A percentile compares a stretch with the other conserved stretches of the same genome.
Conservation (phyloP, 2,329 filamentous ascomycete genomes). For the Stachybotrys elegans region DNA sequence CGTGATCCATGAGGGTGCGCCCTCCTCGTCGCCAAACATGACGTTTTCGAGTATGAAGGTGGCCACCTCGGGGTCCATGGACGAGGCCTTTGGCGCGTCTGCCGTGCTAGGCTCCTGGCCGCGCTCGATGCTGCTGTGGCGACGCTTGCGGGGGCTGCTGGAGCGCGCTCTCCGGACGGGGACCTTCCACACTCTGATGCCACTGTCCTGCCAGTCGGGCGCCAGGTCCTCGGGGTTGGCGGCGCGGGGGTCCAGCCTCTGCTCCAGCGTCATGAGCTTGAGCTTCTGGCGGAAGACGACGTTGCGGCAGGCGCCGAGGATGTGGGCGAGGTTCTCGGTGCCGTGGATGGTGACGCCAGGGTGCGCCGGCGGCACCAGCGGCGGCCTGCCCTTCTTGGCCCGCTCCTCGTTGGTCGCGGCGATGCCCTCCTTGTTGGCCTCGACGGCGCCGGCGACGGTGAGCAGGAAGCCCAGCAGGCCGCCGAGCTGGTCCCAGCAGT, state of each 20-base stretch:
- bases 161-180: conserved; percentile 35
- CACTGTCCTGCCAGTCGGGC: conserved; percentile 71
- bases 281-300: conserved; percentile 86
- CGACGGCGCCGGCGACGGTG: conserved; percentile 61
- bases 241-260: conserved; percentile 39
- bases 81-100: conserved; percentile 9
- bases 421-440: conserved; percentile 35
- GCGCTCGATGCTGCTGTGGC: conserved; percentile 14
- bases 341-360: conserved; percentile 65
- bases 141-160: conserved; percentile 29
- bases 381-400: conserved; percentile 30
- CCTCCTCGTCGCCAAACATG: conserved; percentile 29
- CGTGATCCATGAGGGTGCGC: conserved; percentile 15
- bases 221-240: conserved; percentile 20
- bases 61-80: conserved; percentile 25
- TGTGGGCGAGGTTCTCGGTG: conserved; percentile 72
- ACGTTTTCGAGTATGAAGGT: conserved; percentile 23
- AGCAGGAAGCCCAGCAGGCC: conserved; percentile 82
- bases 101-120: conserved; percentile 3
- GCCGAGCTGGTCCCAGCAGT: conserved; percentile 71
- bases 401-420: conserved; percentile 33
- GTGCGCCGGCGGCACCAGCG: conserved; percentile 15
- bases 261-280: conserved; percentile 67
- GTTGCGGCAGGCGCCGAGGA: conserved; percentile 73
- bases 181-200: conserved; percentile 81